A percentile compares a stretch with the other conserved stretches of the same genome.
Evolutionary conservation across 1,284 basidiomycete genomes (phyloP).

Genomic region (Trichosporon sp.): DNA sequence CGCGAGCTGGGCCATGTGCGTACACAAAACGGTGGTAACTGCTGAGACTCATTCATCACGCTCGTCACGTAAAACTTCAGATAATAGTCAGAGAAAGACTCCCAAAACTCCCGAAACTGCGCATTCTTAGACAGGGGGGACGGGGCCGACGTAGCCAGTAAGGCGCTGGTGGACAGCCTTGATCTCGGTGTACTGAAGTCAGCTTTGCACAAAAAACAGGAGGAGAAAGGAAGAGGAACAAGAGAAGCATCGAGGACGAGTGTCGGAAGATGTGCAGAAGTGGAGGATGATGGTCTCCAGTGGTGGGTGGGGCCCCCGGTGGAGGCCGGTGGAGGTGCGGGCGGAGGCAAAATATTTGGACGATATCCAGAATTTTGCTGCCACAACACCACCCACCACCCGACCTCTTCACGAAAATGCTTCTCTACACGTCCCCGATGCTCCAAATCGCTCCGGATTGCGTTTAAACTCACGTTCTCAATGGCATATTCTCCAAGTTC

Average conservation of each 20-base stretch:
- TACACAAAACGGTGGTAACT: background rate
- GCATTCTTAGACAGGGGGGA: slow-evolving; percentile 12
- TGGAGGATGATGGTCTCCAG: too few relatives aligned
- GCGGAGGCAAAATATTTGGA: background rate
- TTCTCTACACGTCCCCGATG: background rate
- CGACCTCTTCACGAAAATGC: background rate
- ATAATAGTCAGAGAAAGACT: background rate
- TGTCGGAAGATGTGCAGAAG: background rate
- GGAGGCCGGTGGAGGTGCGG: background rate
- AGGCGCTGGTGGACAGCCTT: slow-evolving; percentile 80
- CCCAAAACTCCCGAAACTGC: background rate
- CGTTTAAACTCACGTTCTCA: slow-evolving; percentile 40
- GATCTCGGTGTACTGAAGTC: slow-evolving; percentile 73
- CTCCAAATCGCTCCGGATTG: slow-evolving; percentile 11
- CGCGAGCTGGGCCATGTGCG: too few relatives aligned
- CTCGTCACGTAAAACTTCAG: slow-evolving; percentile 3
- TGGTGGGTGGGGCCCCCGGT: slow-evolving; percentile 5
- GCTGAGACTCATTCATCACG: slow-evolving; percentile 2
- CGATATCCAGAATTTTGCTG: background rate
- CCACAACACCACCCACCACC: background rate
- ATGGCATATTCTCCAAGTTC: slow-evolving; percentile 63
- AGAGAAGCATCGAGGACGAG: background rate
- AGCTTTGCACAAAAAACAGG: background rate
- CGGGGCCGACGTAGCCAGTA: slow-evolving; percentile 32
- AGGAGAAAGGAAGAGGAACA: background rate